phyloP scores from a whole-genome alignment of 768 basidiomycete species.

The Omphalotus guepiniiformis region DNA sequence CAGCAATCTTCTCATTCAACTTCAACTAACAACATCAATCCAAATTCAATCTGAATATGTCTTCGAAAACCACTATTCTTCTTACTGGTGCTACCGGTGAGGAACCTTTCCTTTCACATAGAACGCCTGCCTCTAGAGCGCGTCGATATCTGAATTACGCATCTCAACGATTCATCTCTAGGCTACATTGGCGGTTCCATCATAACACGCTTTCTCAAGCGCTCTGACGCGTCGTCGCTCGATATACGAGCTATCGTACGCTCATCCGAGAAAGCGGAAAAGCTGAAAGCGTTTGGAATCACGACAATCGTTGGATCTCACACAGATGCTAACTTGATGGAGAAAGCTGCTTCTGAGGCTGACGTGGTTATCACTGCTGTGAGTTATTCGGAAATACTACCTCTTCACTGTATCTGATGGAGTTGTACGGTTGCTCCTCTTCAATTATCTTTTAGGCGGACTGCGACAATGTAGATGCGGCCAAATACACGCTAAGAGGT shows the following conservation, averaged over 20 bases:
- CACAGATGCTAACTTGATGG: constrained; percentile 36
- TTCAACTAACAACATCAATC: background rate
- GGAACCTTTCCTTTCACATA: background rate
- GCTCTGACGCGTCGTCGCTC: constrained; percentile 12
- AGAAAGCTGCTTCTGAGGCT: constrained; percentile 38
- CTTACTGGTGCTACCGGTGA: constrained; percentile 5
- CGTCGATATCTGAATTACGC: background rate
- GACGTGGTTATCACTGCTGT: constrained; percentile 43
- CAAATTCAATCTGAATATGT: background rate
- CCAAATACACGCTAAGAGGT: constrained; percentile 46
- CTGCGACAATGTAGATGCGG: constrained; percentile 41
- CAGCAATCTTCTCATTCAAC: too few relatives aligned
- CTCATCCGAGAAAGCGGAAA: constrained; percentile 39
- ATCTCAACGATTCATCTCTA: background rate
- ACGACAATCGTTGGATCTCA: constrained; percentile 43
- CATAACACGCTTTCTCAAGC: constrained; percentile 1
- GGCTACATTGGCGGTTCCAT: constrained; percentile 5
- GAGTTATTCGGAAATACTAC: too few relatives aligned
- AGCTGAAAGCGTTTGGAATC: constrained; percentile 34
- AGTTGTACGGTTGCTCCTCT: background rate
- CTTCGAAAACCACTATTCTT: background rate
- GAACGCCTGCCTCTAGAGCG: background rate
- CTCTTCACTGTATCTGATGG: too few relatives aligned
- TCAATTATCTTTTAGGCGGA: constrained; percentile 33
- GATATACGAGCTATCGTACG: constrained; percentile 44